Evolutionary conservation across 2,329 filamentous ascomycete species (phyloP).

Genomic region (Beauveria medogensis): DNA sequence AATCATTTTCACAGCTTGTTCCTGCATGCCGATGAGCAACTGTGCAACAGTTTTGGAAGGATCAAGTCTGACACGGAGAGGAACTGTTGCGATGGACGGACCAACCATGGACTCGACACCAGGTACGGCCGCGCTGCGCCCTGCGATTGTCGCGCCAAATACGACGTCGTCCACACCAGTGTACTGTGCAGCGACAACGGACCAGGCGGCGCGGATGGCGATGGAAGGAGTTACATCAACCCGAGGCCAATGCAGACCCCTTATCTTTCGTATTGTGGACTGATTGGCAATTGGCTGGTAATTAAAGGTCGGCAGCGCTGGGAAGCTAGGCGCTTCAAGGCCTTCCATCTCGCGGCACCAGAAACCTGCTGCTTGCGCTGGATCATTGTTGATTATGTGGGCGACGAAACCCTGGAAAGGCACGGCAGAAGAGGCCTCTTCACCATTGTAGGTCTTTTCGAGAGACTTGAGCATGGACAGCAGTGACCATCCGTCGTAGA

Average conservation of each 20-base stretch:
- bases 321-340: constrained; percentile 2
- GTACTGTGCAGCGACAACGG: constrained; percentile 10
- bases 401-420: constrained; percentile 2
- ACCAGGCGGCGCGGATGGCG: constrained; percentile 9
- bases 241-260: not conserved
- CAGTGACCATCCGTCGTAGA: constrained; percentile 25
- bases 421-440: not conserved
- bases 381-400: not conserved
- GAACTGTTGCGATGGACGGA: constrained; percentile 20
- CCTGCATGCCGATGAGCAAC: constrained; percentile 14
- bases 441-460: not conserved
- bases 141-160: constrained; percentile 12
- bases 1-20: constrained; percentile 10
- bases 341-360: not conserved
- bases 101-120: constrained; percentile 12
- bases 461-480: not conserved
- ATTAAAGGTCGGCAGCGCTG: not conserved
- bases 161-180: constrained; percentile 10
- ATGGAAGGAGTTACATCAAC: constrained; percentile 7
- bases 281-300: not conserved
- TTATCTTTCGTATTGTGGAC: not conserved
- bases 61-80: constrained; percentile 8
- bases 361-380: not conserved
- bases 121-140: constrained; percentile 9
- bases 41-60: constrained; percentile 7